A percentile compares a stretch with the other conserved stretches of the same genome.
Conservation (phyloP, 2,329 filamentous ascomycete genomes). For the Arthroderma sp. region DNA sequence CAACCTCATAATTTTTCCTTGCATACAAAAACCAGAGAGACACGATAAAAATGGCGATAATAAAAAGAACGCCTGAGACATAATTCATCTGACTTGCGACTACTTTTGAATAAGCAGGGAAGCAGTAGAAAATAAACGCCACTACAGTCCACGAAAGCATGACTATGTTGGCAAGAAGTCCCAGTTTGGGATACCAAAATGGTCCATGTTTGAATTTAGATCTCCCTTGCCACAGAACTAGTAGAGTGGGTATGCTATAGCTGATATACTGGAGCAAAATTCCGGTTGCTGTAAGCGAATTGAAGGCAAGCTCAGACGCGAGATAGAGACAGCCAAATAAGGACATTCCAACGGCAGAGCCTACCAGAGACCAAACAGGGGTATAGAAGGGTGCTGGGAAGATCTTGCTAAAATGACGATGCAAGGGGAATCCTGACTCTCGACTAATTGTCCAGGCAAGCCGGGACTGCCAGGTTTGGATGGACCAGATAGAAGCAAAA, state of each 20-base stretch:
- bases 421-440: conserved; percentile 1
- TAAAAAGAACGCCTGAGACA: background rate
- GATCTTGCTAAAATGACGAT: conserved; percentile 2
- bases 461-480: conserved; percentile 2
- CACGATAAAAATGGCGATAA: background rate
- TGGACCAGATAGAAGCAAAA: conserved; percentile 1
- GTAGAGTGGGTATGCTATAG: background rate
- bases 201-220: background rate
- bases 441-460: conserved; percentile 1
- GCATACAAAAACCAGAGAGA: conserved; percentile 1
- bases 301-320: background rate
- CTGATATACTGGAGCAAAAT: conserved; percentile 1
- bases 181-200: conserved; percentile 1
- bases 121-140: background rate
- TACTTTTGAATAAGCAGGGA: background rate
- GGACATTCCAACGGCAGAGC: background rate
- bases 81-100: conserved; percentile 2
- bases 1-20: background rate
- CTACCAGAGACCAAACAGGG: conserved; percentile 1
- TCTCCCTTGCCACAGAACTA: background rate
- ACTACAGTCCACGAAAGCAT: background rate
- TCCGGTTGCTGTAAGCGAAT: conserved; percentile 1
- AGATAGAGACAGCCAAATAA: background rate
- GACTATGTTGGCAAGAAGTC: background rate
- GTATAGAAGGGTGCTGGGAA: conserved; percentile 1